These are phyloP conservation scores for Mycena galericulata DNA, from an alignment of 768 basidiomycete genomes.

Conservation along the genomic window DNA sequence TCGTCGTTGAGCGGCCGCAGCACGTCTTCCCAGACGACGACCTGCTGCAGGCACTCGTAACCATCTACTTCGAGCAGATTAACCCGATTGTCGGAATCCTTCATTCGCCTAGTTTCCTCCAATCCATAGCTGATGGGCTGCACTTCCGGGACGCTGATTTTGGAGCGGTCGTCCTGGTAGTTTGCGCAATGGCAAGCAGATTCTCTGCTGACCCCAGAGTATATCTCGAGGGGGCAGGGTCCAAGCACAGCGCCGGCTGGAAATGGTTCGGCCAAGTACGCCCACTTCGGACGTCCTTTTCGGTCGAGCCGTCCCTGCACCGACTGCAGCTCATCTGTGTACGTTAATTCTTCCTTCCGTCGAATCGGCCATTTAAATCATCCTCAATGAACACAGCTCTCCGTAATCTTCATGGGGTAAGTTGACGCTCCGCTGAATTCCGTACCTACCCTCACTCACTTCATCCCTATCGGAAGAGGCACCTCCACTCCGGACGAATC, in stretches of 20 bases:
- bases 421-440: too few relatives aligned
- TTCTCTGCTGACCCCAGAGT: slow-evolving; percentile 63
- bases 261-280: slow-evolving; percentile 72
- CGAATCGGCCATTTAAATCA: too few relatives aligned
- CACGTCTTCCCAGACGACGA: slow-evolving; percentile 60
- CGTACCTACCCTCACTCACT: too few relatives aligned
- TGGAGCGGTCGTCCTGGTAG: slow-evolving; percentile 67
- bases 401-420: slow-evolving; percentile 45
- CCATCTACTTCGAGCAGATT: slow-evolving; percentile 67
- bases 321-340: slow-evolving; percentile 79
- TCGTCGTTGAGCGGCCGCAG: slow-evolving; percentile 38
- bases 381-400: slow-evolving; percentile 42
- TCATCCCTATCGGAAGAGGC: slow-evolving; percentile 55
- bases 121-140: slow-evolving; percentile 55
- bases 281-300: slow-evolving; percentile 47
- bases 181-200: slow-evolving; percentile 74
- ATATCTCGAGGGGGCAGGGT: slow-evolving; percentile 46
- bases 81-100: slow-evolving; percentile 65
- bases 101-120: slow-evolving; percentile 72
- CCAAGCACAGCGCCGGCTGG: slow-evolving; percentile 66
- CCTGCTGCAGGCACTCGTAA: slow-evolving; percentile 63
- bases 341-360: slow-evolving; percentile 44
- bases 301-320: slow-evolving; percentile 67
- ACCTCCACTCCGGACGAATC: slow-evolving; percentile 54
- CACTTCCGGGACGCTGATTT: slow-evolving; percentile 66